phyloP scores from a whole-genome alignment of 306 rosid species.

The Dryas octopetala region DNA sequence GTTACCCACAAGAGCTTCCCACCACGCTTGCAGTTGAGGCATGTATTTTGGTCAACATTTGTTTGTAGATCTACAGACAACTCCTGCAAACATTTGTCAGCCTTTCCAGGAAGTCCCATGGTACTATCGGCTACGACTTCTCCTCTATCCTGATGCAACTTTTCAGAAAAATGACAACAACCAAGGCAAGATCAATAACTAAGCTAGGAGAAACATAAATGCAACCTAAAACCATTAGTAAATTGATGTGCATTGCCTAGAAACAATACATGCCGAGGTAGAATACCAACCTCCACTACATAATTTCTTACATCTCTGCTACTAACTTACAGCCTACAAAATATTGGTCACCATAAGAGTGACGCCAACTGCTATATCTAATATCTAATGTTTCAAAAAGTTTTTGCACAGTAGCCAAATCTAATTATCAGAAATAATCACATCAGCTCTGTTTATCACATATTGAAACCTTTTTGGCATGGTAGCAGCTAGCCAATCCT shows the following conservation, averaged over 20 bases:
- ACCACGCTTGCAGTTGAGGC: constrained; percentile 56
- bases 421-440: neutral
- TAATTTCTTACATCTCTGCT: neutral
- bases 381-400: neutral
- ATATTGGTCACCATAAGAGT: neutral
- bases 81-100: constrained; percentile 30
- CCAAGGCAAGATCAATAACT: constrained; percentile 19
- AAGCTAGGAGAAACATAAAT: constrained; percentile 6
- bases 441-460: neutral
- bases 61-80: constrained; percentile 28
- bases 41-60: constrained; percentile 38
- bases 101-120: constrained; percentile 24
- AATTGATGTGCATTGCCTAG: neutral
- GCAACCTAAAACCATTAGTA: neutral
- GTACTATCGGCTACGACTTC: constrained; percentile 34
- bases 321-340: neutral
- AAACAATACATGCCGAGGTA: neutral
- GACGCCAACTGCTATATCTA: neutral
- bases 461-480: neutral
- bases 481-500: neutral
- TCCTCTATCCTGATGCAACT: constrained; percentile 56
- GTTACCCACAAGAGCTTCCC: constrained; percentile 79
- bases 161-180: constrained; percentile 24
- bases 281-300: neutral
- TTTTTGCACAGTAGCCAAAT: neutral